These are phyloP conservation scores for Zygoascus flipseniorum DNA, from an alignment of 805 yeast species.

Conservation along the genomic window DNA sequence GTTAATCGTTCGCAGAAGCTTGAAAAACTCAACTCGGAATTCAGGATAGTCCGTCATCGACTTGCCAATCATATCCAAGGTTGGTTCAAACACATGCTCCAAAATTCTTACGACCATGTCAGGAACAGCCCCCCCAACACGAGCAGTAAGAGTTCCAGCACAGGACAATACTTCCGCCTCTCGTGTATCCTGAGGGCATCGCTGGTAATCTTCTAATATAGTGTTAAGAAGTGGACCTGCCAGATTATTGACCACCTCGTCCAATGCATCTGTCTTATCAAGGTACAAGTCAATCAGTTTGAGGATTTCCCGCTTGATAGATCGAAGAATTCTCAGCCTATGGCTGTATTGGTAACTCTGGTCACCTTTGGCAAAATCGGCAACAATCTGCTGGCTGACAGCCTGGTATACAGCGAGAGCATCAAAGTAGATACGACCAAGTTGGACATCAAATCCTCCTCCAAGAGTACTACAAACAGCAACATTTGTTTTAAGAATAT, in stretches of 20 bases:
- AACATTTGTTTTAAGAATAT: constrained; percentile 89
- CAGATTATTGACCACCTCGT: constrained; percentile 74
- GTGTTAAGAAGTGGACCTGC: constrained; percentile 78
- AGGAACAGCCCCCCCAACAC: constrained; percentile 82
- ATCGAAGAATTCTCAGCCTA: constrained; percentile 88
- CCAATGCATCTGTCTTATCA: constrained; percentile 75
- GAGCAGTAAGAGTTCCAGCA: constrained; percentile 80
- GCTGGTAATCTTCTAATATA: constrained; percentile 79
- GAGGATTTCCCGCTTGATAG: constrained; percentile 89
- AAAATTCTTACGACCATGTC: constrained; percentile 81
- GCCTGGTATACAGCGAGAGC: constrained; percentile 86
- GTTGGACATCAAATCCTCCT: constrained; percentile 80
- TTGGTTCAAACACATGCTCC: constrained; percentile 88
- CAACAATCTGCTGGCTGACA: constrained; percentile 69
- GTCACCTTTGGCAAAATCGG: constrained; percentile 74
- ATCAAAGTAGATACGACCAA: constrained; percentile 77
- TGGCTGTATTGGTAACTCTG: constrained; percentile 90
- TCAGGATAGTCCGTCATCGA: constrained; percentile 97
- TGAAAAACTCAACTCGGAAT: constrained; percentile 93
- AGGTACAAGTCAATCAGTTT: constrained; percentile 84
- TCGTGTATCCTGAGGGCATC: constrained; percentile 90
- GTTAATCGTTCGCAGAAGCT: constrained; percentile 79
- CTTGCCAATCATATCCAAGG: constrained; percentile 89
- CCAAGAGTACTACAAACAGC: constrained; percentile 94
- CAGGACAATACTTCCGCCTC: constrained; percentile 96